These are phyloP conservation scores for Parachaetomium inaequale DNA, from an alignment of 495 filamentous ascomycete species.

Conservation along the genomic window DNA sequence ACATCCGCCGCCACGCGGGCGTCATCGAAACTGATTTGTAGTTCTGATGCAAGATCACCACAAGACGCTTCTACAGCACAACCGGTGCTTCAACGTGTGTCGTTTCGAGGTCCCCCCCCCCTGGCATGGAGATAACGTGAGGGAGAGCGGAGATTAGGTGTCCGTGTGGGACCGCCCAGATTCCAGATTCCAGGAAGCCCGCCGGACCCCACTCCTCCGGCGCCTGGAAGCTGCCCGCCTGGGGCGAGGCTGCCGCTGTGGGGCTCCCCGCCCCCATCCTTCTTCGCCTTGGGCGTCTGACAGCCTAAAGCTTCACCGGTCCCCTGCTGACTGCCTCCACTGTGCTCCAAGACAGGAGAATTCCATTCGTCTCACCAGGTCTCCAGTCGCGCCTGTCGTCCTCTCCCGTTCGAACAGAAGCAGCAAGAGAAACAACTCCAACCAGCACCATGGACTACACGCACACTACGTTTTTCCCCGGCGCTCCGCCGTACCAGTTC, in stretches of 20 bases:
- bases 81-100: no score
- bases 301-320: constrained; percentile 2
- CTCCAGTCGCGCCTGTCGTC: not conserved
- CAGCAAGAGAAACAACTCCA: not conserved
- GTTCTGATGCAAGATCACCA: no score
- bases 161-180: no score
- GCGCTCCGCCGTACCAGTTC: constrained; percentile 53
- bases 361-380: not conserved
- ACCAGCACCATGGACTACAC: constrained; percentile 44
- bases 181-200: not conserved
- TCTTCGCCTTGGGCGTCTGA: not conserved
- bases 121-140: no score
- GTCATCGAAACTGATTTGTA: no score
- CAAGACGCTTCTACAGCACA: no score
- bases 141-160: no score
- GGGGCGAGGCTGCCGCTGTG: constrained; percentile 5
- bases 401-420: not conserved
- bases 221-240: not conserved
- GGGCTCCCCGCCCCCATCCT: not conserved
- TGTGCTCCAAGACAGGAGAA: not conserved
- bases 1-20: not conserved
- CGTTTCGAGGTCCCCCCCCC: no score
- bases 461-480: constrained; percentile 41
- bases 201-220: no score
- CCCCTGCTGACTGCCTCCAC: not conserved